Base-by-base conservation (phyloP, 257 asterid genomes). In the Fraxinus excelsior region DNA sequence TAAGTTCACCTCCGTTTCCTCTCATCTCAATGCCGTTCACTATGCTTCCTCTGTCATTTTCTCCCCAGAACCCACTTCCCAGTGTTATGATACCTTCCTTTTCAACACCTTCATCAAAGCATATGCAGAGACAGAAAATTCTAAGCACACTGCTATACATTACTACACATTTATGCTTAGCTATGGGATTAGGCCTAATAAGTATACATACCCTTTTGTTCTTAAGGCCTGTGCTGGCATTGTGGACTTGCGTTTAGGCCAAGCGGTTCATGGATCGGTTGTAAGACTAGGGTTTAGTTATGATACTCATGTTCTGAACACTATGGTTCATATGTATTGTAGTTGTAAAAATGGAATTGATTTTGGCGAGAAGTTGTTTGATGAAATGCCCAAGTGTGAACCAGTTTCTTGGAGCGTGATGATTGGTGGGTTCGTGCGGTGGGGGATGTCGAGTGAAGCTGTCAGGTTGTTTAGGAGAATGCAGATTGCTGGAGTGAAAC, bases 191-290 rank as follows among this genome's bases (percentile, higher is more conserved):
- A 65, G 60, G 67, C 95, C 94, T 10, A 91, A 91, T 75, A 89
- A 91, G 68, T 93, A 86, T 80, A 93, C 97, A 16, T 90, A 80
- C 88, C 96, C 98, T 21, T 90, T 91, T 74, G 82, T 93, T 71
- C 86, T 91, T 42, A 91, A 91, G 90, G 98, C 98, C 18, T 89
- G 92, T 76, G 92, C 97, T 42, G 96, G 96, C 46, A 79, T 89
- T 40, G 88, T 86, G 70, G 88, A 86, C 70, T 72, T 90, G 85
- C 74, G 46, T 71, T 29, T 87, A 35, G 92, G 95, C 44, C 78
- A 79, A 73, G 76, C 72, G 62, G 82, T 91, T 78, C 96, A 93
- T 49, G 91, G 86, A 51, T 86, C 87, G 12, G 91, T 85, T 62
- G 16, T 80, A 44, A 91, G 90, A 79, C 80, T 82, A 37, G 95